A percentile compares a stretch with the other conserved stretches of the same genome.
phyloP scores from a whole-genome alignment of 2,329 filamentous ascomycete genomes.

The Xylariaceae sp. region DNA sequence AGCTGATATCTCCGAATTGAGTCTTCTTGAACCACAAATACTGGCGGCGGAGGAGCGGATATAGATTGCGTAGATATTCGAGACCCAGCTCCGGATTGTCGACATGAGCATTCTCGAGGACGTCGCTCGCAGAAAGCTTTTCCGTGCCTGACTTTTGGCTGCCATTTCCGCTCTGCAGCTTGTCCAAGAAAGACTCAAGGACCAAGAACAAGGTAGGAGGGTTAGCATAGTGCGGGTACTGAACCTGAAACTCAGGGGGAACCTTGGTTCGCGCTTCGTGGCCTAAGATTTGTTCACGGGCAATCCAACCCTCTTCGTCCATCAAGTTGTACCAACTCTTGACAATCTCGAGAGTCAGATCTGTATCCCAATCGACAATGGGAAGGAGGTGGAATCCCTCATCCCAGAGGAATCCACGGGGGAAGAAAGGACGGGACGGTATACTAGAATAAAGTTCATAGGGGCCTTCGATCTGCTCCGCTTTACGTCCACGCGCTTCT shows the following conservation, averaged over 20 bases:
- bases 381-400: constrained; percentile 94
- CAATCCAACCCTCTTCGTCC: constrained; percentile 97
- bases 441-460: constrained; percentile 88
- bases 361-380: constrained; percentile 90
- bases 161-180: constrained; percentile 59
- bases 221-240: constrained; percentile 97
- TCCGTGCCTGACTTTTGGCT: constrained; percentile 44
- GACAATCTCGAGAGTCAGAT: constrained; percentile 81
- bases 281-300: constrained; percentile 91
- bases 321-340: constrained; percentile 96
- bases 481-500: constrained; percentile 67
- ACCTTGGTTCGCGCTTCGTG: constrained; percentile 92
- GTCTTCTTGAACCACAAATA: constrained; percentile 95
- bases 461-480: constrained; percentile 73
- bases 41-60: constrained; percentile 78
- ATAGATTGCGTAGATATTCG: constrained; percentile 30
- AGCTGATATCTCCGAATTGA: constrained; percentile 83
- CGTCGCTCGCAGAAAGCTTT: constrained; percentile 37
- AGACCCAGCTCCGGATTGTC: constrained; percentile 46
- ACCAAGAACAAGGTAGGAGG: constrained; percentile 92
- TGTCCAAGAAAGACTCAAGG: constrained; percentile 79
- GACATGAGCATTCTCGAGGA: constrained; percentile 61
- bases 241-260: constrained; percentile 85
- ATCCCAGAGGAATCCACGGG: constrained; percentile 94
- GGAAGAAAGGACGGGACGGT: constrained; percentile 93